These are phyloP conservation scores for Trichoderma pleuroti DNA, from an alignment of 2,329 filamentous ascomycete genomes.

Conservation along the genomic window DNA sequence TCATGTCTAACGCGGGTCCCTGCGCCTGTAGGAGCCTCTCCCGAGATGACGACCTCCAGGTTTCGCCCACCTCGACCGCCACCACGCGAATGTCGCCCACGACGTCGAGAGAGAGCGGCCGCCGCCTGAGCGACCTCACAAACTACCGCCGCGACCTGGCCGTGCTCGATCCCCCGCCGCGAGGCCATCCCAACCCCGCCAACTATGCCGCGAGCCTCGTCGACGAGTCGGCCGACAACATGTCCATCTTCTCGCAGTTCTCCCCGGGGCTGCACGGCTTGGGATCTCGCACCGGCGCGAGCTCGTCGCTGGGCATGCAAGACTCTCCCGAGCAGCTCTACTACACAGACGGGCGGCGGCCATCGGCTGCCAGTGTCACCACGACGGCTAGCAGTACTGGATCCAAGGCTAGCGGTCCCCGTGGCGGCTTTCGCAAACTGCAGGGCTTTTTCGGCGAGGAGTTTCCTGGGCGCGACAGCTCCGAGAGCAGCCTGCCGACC, in stretches of 20 bases:
- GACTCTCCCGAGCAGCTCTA: conserved; percentile 61
- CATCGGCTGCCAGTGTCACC: conserved; percentile 77
- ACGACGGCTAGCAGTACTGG: conserved; percentile 81
- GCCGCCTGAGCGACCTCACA: conserved; percentile 58
- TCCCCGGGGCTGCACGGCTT: conserved; percentile 64
- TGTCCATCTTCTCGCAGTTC: conserved; percentile 60
- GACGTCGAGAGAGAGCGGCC: conserved; percentile 44
- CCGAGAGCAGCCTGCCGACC: conserved; percentile 62
- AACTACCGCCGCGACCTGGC: conserved; percentile 71
- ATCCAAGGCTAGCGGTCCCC: conserved; percentile 68
- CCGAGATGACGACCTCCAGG: conserved; percentile 39
- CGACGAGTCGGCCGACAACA: conserved; percentile 71
- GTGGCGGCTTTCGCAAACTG: conserved; percentile 74
- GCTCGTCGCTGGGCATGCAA: conserved; percentile 38
- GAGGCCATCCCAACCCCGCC: conserved; percentile 53
- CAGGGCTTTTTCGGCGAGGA: conserved; percentile 94
- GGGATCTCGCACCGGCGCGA: conserved; percentile 29
- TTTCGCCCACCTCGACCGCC: conserved; percentile 47
- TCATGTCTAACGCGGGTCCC: conserved; percentile 18
- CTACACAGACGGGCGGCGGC: conserved; percentile 70
- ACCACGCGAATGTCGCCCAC: conserved; percentile 46
- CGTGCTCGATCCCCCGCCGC: conserved; percentile 61
- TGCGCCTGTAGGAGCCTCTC: conserved; percentile 25
- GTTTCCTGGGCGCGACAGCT: conserved; percentile 69
- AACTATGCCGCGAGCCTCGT: conserved; percentile 59